phyloP scores from a whole-genome alignment of 2,329 filamentous ascomycete species.

The Ophiocordyceps robertsii region DNA sequence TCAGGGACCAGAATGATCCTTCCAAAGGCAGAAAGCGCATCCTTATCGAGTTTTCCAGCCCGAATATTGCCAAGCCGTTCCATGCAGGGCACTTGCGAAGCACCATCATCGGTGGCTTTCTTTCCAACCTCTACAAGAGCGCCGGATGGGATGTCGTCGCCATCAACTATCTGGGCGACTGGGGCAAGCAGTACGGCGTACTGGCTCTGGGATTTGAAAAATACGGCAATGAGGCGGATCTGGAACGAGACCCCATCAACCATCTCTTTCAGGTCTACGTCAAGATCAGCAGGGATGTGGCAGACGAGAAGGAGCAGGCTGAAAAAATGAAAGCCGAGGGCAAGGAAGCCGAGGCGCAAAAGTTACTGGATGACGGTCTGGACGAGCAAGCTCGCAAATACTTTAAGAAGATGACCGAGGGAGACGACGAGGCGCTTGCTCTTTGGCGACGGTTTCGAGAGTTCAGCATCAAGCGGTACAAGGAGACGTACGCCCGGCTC shows the following conservation, averaged over 20 bases:
- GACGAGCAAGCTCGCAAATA: slow-evolving; percentile 38
- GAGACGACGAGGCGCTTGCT: slow-evolving; percentile 35
- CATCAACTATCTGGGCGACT: slow-evolving; percentile 63
- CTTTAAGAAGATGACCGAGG: slow-evolving; percentile 45
- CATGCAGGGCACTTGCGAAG: slow-evolving; percentile 55
- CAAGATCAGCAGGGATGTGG: slow-evolving; percentile 48
- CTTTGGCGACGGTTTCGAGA: slow-evolving; percentile 42
- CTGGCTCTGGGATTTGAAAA: slow-evolving; percentile 52
- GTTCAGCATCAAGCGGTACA: slow-evolving; percentile 29
- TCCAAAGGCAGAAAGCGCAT: slow-evolving; percentile 13
- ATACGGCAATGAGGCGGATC: slow-evolving; percentile 51
- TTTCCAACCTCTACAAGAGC: slow-evolving; percentile 50
- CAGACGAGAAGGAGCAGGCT: slow-evolving; percentile 45
- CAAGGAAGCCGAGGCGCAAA: slow-evolving; percentile 21
- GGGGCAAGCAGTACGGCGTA: slow-evolving; percentile 56
- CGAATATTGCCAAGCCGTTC: slow-evolving; percentile 64
- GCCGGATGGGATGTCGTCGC: slow-evolving; percentile 56
- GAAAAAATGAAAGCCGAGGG: slow-evolving; percentile 29
- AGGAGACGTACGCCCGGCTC: slow-evolving; percentile 51
- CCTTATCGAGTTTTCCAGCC: slow-evolving; percentile 61
- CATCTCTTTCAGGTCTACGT: slow-evolving; percentile 58
- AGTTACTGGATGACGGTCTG: slow-evolving; percentile 23
- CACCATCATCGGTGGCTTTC: slow-evolving; percentile 56
- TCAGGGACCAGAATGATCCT: slow-evolving; percentile 2
- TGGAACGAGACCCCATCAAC: slow-evolving; percentile 51